Evolutionary conservation across 179 eudicot genomes (phyloP), one percentile per base, ranked within the genome.

Genomic region (Beta lomatogona): DNA sequence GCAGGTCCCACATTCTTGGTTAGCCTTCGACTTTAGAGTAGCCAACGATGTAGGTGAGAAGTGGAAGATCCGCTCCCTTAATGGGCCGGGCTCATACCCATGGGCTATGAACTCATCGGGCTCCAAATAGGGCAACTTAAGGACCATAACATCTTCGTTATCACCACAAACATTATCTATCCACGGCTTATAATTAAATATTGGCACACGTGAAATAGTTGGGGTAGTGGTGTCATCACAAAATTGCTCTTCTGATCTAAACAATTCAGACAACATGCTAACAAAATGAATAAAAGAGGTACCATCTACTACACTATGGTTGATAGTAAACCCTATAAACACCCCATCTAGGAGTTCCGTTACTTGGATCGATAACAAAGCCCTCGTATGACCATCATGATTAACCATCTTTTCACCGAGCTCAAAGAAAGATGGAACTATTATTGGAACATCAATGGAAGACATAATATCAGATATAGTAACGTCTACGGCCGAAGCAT

Each of bases 11-110:
- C 50, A 57, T 25, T 88, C 82, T 5, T 50, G 19, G 2, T 89
- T 91, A 10, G 86, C 90, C 77, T 66, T 79, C 0, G 86, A 41
- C 53, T 81, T 83, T 15, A 81, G 78, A 3, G 25, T 22, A 1
- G 75, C 58, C 5, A 82, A 5, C 22, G 84, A 75, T 9, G 50
- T 8, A 18, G 65, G 6, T 25, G 87, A 79, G 55, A 85, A 81
- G 4, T 81, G 87, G 11, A 85, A 85, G 2, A 78, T 73, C 18
- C 82, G 73, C 19, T 78, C 80, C 9, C 82, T 82, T 45, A 81
- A 60, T 15, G 36, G 71, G 2, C 63, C 78, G 2, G 14, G 44
- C 3, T 78, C 66, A 36, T 19, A 19, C 3, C 4, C 48, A 5
- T 15, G 9, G 3, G 0, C 3, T 15, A 81, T 46, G 28, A 67